These are phyloP conservation scores for Ophiostoma tasmaniense DNA, from an alignment of 2,329 filamentous ascomycete genomes.

Conservation along the genomic window DNA sequence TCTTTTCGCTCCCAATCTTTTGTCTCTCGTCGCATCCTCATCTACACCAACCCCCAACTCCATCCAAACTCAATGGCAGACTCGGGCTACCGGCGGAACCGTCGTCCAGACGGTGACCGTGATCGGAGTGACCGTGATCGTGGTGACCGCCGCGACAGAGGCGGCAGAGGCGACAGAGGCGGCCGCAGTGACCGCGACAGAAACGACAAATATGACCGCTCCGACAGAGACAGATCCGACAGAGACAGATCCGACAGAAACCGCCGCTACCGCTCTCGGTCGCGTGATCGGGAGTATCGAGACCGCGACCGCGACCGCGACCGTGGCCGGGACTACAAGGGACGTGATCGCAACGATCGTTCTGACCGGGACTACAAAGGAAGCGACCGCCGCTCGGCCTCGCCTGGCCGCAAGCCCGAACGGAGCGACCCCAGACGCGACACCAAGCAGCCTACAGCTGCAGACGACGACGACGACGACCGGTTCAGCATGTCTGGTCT, in stretches of 20 bases:
- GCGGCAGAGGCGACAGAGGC: no score
- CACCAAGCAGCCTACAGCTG: neutral
- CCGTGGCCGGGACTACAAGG: neutral
- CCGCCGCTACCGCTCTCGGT: no score
- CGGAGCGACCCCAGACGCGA: neutral
- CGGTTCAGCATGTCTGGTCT: neutral
- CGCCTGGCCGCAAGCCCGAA: neutral
- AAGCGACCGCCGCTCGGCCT: neutral
- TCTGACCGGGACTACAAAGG: neutral
- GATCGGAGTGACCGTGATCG: conserved; percentile 11
- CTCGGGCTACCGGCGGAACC: neutral
- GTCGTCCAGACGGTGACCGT: neutral
- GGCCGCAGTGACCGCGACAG: no score
- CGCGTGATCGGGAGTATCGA: no score
- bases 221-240: no score
- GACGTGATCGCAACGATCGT: neutral
- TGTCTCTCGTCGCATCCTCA: neutral
- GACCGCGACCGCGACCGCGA: neutral
- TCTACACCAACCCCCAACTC: neutral
- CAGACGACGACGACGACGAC: neutral
- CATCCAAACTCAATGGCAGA: conserved; percentile 15
- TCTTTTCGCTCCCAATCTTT: neutral
- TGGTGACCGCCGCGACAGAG: conserved; percentile 1
- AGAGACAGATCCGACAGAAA: no score
- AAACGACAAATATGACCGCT: no score